Evolutionary conservation across 2,329 filamentous ascomycete species (phyloP), one percentile per base, ranked within the genome.

Genomic region (Hortaea werneckii): DNA sequence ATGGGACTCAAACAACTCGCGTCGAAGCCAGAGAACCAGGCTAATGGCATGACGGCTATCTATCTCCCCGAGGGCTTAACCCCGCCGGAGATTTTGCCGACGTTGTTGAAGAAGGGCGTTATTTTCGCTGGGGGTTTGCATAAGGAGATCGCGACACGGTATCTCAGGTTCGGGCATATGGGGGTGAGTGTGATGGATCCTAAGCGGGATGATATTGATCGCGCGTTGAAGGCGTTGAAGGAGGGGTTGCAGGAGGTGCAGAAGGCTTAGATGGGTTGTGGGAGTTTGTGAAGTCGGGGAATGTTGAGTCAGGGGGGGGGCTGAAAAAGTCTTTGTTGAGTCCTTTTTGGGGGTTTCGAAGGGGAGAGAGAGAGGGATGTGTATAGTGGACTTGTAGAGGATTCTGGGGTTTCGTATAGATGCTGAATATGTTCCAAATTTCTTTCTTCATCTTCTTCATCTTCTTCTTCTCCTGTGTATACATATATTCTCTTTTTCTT

Each of bases 141-240:
- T 74, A 95, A 92, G 76, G 87, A 94, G 65, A 94, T 95, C 66
- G 89, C 86, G 2, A 73, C 85, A 51, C 92, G 86, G 72, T 98
- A 98, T 66, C 85, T 98, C 56, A 81, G 92, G 28, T 92, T 98
- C 60, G 92, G 92, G 38, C 92, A 96, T 67, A 98, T 98, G 92
- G 92, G 92, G 56, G 87, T 96, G 52, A 92, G 85, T 63, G 84
- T 89, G 70, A 86, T 82, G 59, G 87, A 95, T 62, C 77, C 86
- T 28, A 79, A 78, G 51, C 77, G 89, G 52, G 77, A 76, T 43
- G 87, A 98, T 63, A 80, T 96, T 57, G 85, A 94, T 53, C 85
- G 83, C 59, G 92, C 90, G 1, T 74, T 96, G 51, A 73, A 80
- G 56, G 85, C 86, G 39, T 68, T 98, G 56, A 82, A 83, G 70